Conservation (phyloP, 192 early-diverging fungal species). For the Backusella australiensis region DNA sequence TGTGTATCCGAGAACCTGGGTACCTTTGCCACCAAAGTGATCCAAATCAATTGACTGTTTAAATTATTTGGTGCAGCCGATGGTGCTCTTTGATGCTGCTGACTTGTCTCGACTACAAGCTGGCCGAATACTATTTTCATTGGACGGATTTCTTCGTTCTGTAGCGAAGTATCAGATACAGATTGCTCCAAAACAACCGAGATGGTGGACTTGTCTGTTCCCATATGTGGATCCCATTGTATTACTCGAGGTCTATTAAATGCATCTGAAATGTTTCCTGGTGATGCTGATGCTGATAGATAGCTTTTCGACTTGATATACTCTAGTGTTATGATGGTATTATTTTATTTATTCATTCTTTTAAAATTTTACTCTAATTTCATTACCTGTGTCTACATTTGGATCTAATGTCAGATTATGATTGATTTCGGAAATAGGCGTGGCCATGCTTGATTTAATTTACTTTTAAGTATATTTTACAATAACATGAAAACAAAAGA, state of each 20-base stretch:
- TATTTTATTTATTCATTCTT: neutral
- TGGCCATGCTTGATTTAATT: neutral
- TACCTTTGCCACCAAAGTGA: slow-evolving; percentile 2
- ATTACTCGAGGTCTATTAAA: slow-evolving; percentile 27
- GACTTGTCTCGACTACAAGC: slow-evolving; percentile 50
- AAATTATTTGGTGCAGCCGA: neutral
- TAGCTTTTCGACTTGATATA: slow-evolving; percentile 4
- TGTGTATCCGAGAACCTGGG: slow-evolving; percentile 8
- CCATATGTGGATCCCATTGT: slow-evolving; percentile 43
- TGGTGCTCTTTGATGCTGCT: slow-evolving; percentile 20
- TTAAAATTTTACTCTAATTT: neutral
- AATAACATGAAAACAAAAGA: neutral
- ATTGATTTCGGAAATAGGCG: neutral
- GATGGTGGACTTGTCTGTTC: slow-evolving; percentile 34
- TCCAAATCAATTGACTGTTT: neutral
- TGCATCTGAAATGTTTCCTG: neutral
- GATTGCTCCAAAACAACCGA: slow-evolving; percentile 38
- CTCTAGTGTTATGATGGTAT: neutral
- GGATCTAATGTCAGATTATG: neutral
- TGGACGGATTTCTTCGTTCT: slow-evolving; percentile 12
- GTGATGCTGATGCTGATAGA: neutral
- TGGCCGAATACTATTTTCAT: slow-evolving; percentile 48
- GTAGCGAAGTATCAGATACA: neutral
- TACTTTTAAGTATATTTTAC: neutral
- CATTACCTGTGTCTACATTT: neutral